A percentile compares a stretch with the other conserved stretches of the same genome.
phyloP scores from a whole-genome alignment of 345 rosid species.

The Populus pruinosa region DNA sequence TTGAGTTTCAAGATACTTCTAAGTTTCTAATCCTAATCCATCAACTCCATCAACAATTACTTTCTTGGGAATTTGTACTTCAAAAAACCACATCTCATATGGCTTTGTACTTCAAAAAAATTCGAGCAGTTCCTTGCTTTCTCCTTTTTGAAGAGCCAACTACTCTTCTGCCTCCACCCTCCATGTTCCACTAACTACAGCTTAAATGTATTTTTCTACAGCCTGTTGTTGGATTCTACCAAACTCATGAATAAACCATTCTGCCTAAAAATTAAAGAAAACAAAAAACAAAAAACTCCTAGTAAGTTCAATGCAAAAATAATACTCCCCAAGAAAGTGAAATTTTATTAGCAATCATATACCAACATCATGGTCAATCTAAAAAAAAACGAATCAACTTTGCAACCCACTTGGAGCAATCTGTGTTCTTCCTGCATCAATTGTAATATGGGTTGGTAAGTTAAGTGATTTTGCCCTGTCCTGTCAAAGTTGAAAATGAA shows the following conservation, averaged over 20 bases:
- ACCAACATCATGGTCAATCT: not conserved
- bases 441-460: slow-evolving; percentile 87
- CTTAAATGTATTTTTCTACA: not conserved
- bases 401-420: slow-evolving; percentile 92
- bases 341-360: not conserved
- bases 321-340: not conserved
- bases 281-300: not conserved
- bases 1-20: not conserved
- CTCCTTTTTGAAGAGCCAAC: not conserved
- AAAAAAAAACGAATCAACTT: not conserved
- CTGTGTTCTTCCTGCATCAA: slow-evolving; percentile 99
- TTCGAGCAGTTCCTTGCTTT: not conserved
- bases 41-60: not conserved
- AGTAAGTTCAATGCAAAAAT: not conserved
- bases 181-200: not conserved
- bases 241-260: not conserved
- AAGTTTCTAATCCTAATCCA: not conserved
- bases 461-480: slow-evolving; percentile 83
- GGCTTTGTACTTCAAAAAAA: not conserved
- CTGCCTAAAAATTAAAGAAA: not conserved
- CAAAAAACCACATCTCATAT: not conserved
- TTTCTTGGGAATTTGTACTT: not conserved
- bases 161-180: not conserved
- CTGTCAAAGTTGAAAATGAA: slow-evolving; percentile 38
- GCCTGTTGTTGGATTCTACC: not conserved